Conservation (phyloP, 345 rosid genomes). For the Lepidium africanum region DNA sequence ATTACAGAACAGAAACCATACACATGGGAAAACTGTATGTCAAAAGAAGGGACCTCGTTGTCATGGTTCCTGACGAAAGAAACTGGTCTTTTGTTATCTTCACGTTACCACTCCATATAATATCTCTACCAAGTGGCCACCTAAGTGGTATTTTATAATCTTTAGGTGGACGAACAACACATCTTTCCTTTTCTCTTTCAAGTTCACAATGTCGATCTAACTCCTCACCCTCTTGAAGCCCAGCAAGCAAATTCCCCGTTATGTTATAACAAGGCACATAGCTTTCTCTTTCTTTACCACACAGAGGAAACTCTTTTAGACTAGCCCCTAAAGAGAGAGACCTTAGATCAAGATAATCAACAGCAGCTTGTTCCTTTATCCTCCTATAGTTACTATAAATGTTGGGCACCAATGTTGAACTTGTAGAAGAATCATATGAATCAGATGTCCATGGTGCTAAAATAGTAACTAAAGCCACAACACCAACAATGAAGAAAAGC, state of each 20-base stretch:
- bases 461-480: constrained; percentile 57
- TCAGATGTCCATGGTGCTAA: constrained; percentile 61
- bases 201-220: constrained; percentile 86
- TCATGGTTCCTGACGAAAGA: constrained; percentile 95
- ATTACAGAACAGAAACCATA: not conserved
- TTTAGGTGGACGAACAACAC: constrained; percentile 88
- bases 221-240: constrained; percentile 78
- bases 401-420: constrained; percentile 39
- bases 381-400: constrained; percentile 66
- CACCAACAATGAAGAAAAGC: constrained; percentile 53
- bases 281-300: constrained; percentile 87
- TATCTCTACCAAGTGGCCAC: constrained; percentile 95
- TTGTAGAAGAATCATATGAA: constrained; percentile 40
- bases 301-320: constrained; percentile 54
- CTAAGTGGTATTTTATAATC: constrained; percentile 87
- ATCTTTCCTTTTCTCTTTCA: constrained; percentile 39
- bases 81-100: constrained; percentile 93
- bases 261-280: constrained; percentile 89
- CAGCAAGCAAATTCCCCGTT: constrained; percentile 61
- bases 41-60: constrained; percentile 59
- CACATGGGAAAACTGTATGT: not conserved
- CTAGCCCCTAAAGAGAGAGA: constrained; percentile 53
- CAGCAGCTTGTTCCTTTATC: constrained; percentile 88
- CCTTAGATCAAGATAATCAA: constrained; percentile 71
- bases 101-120: constrained; percentile 95